Percentiles rank a stretch among this genome's conserved stretches.
These are phyloP conservation scores for Solanum habrochaites DNA, from an alignment of 257 asterid genomes.

Conservation along the genomic window DNA sequence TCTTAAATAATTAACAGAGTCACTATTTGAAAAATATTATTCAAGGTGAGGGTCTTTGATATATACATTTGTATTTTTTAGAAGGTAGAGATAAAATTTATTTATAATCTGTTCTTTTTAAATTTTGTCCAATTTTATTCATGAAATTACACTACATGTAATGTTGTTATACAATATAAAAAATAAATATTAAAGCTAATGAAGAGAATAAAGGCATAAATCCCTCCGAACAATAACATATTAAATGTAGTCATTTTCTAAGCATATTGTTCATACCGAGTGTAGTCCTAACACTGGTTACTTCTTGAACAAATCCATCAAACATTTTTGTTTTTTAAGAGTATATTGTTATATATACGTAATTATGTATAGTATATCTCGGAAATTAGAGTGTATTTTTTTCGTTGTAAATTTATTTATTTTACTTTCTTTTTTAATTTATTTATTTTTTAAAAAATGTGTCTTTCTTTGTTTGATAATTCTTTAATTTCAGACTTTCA, in stretches of 20 bases:
- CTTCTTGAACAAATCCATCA: neutral
- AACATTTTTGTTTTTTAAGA: neutral
- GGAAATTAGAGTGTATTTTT: too few species aligned
- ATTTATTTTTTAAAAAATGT: neutral
- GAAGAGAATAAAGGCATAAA: neutral
- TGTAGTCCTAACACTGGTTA: neutral
- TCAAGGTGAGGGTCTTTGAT: neutral
- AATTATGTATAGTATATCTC: neutral
- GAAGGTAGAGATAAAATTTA: neutral
- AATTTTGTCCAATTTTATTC: neutral
- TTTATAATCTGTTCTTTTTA: neutral
- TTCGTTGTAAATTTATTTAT: too few species aligned
- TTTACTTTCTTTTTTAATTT: too few species aligned
- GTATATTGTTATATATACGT: neutral
- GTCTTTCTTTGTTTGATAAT: too few species aligned
- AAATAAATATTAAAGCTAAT: neutral
- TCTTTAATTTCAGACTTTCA: too few species aligned
- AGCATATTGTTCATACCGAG: neutral
- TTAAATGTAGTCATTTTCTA: neutral
- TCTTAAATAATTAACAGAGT: neutral
- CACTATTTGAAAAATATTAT: neutral
- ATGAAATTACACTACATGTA: neutral
- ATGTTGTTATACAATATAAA: neutral
- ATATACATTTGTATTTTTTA: neutral
- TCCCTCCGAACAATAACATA: neutral